phyloP scores from a whole-genome alignment of 306 rosid genomes.

The Carpinus viminea region DNA sequence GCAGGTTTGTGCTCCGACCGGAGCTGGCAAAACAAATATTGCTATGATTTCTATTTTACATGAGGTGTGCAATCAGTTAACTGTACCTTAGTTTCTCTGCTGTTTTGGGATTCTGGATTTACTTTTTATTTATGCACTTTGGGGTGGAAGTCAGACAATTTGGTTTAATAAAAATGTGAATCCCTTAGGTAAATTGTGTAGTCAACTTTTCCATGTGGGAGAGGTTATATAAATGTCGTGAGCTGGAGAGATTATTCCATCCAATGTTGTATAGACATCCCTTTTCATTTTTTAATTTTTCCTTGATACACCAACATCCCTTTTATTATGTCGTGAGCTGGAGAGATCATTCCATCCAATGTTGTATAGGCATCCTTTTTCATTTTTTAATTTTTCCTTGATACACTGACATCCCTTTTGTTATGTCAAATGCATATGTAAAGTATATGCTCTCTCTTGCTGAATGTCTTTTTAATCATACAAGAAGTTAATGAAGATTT shows the following conservation, averaged over 20 bases:
- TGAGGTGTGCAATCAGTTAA: conserved; percentile 59
- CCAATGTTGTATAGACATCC: conserved; percentile 3
- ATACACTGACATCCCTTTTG: background rate
- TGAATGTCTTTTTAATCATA: background rate
- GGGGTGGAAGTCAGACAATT: background rate
- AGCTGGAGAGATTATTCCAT: background rate
- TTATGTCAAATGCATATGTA: background rate
- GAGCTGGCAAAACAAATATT: conserved; percentile 98
- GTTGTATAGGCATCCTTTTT: background rate
- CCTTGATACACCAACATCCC: background rate
- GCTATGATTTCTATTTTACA: conserved; percentile 96
- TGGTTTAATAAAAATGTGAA: background rate
- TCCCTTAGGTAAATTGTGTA: background rate
- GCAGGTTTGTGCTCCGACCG: conserved; percentile 99
- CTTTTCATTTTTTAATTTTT: background rate
- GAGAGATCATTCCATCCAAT: background rate
- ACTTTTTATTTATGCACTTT: conserved; percentile 2
- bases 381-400: background rate
- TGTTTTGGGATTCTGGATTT: background rate
- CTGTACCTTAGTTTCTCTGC: conserved; percentile 1
- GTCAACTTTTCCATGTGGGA: background rate
- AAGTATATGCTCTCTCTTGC: background rate
- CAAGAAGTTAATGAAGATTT: background rate
- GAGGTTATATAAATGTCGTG: background rate
- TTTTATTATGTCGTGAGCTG: background rate